A percentile compares a stretch with the other conserved stretches of the same genome.
These are phyloP conservation scores for Misopates orontium DNA, from an alignment of 257 asterid species.

Conservation along the genomic window DNA sequence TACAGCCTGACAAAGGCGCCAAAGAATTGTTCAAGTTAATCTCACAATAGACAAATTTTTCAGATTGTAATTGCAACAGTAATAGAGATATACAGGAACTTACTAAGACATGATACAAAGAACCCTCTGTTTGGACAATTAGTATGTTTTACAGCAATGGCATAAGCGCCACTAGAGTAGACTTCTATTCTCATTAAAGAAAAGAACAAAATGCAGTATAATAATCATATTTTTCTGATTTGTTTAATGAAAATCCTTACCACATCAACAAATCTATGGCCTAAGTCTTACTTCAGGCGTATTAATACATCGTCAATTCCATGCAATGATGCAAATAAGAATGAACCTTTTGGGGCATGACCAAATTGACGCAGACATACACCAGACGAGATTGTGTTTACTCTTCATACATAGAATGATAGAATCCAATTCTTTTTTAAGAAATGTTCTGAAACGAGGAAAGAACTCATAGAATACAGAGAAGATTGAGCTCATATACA, in stretches of 20 bases:
- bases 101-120: conserved; percentile 14
- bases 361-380: neutral
- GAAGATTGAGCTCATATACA: neutral
- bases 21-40: conserved; percentile 2
- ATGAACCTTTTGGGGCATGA: neutral
- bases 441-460: neutral
- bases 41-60: conserved; percentile 10
- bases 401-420: neutral
- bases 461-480: neutral
- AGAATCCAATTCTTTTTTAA: neutral
- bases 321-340: conserved; percentile 3
- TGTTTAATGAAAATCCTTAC: conserved; percentile 17
- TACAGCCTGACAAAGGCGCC: conserved; percentile 17
- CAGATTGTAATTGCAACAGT: conserved; percentile 5
- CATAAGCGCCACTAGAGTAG: conserved; percentile 2
- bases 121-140: conserved; percentile 6
- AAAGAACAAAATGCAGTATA: neutral
- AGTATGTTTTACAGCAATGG: conserved; percentile 3
- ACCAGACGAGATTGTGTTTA: conserved; percentile 2
- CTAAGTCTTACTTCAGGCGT: neutral
- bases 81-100: neutral
- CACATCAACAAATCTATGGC: conserved; percentile 12
- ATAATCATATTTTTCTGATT: neutral
- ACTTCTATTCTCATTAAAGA: conserved; percentile 2
- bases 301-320: neutral